These are phyloP conservation scores for Nakazawaea sp. DNA, from an alignment of 805 yeast genomes.

Conservation along the genomic window DNA sequence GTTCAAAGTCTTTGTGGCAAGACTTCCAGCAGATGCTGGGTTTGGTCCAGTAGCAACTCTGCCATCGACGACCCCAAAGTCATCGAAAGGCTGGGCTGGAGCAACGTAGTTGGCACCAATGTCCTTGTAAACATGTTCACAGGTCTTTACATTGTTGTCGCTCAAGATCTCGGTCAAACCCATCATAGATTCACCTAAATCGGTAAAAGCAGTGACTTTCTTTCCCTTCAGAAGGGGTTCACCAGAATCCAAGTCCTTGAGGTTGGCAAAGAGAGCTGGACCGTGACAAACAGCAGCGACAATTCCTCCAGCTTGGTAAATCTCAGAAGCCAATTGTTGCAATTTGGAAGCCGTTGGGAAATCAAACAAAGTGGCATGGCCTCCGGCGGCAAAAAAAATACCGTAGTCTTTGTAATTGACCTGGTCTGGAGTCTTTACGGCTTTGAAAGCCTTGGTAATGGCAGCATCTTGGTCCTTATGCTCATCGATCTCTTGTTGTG, in stretches of 20 bases:
- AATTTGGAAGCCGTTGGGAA: conserved; percentile 44
- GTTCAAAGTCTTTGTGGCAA: conserved; percentile 33
- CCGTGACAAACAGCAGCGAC: conserved; percentile 67
- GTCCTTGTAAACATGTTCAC: conserved; percentile 29
- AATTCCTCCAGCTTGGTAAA: conserved; percentile 46
- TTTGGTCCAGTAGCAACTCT: conserved; percentile 60
- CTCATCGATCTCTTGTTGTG: conserved; percentile 39
- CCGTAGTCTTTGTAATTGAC: conserved; percentile 41
- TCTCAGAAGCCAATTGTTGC: conserved; percentile 36
- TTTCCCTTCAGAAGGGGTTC: conserved; percentile 42
- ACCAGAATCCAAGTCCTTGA: conserved; percentile 38
- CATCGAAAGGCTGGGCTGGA: conserved; percentile 47
- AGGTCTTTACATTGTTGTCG: conserved; percentile 23
- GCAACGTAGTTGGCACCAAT: conserved; percentile 36
- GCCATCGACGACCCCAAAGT: conserved; percentile 46
- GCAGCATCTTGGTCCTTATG: conserved; percentile 21
- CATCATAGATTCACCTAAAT: conserved; percentile 39
- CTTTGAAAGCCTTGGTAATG: conserved; percentile 29
- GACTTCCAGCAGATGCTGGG: conserved; percentile 48
- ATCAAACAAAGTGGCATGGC: conserved; percentile 58
- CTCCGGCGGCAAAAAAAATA: conserved; percentile 57
- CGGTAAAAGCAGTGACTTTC: conserved; percentile 55
- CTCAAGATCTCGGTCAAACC: conserved; percentile 22
- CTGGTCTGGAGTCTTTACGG: conserved; percentile 40
- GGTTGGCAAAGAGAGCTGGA: conserved; percentile 47